phyloP scores from a whole-genome alignment of 2,329 filamentous ascomycete genomes.

The Alternaria arbusti region DNA sequence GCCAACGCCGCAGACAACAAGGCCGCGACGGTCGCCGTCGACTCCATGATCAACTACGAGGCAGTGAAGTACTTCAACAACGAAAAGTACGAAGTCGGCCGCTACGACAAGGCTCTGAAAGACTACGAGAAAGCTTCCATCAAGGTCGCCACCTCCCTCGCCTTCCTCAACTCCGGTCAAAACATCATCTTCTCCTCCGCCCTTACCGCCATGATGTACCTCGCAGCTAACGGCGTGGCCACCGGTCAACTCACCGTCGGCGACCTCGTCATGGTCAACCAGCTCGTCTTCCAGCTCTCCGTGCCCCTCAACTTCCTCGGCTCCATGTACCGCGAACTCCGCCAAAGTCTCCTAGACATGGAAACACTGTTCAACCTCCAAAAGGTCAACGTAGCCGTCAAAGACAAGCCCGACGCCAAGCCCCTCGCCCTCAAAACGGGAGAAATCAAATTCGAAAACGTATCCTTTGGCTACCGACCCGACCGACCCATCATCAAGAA shows the following conservation, averaged over 20 bases:
- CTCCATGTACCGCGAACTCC: slow-evolving; percentile 94
- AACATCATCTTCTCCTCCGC: slow-evolving; percentile 97
- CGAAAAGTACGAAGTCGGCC: slow-evolving; percentile 88
- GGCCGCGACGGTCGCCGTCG: slow-evolving; percentile 92
- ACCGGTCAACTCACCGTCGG: slow-evolving; percentile 83
- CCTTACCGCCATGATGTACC: slow-evolving; percentile 96
- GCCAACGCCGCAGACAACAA: slow-evolving; percentile 96
- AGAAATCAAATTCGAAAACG: slow-evolving; percentile 92
- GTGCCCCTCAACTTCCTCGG: slow-evolving; percentile 97
- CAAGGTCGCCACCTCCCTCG: slow-evolving; percentile 92
- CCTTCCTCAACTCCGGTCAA: slow-evolving; percentile 91
- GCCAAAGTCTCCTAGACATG: slow-evolving; percentile 96
- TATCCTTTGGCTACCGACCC: slow-evolving; percentile 88
- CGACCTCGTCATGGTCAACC: slow-evolving; percentile 98
- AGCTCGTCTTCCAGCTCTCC: slow-evolving; percentile 96
- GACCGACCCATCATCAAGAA: slow-evolving; percentile 88
- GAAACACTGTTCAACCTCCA: slow-evolving; percentile 97
- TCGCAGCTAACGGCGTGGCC: slow-evolving; percentile 89
- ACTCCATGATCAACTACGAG: slow-evolving; percentile 98
- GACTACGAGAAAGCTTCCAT: slow-evolving; percentile 94
- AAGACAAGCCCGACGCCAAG: slow-evolving; percentile 76
- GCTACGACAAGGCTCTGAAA: slow-evolving; percentile 86
- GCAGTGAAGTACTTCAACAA: slow-evolving; percentile 99
- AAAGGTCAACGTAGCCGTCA: slow-evolving; percentile 90
- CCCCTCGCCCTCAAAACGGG: slow-evolving; percentile 78